These are phyloP conservation scores for Cystobasidium tubakii DNA, from an alignment of 768 basidiomycete genomes.

Conservation along the genomic window DNA sequence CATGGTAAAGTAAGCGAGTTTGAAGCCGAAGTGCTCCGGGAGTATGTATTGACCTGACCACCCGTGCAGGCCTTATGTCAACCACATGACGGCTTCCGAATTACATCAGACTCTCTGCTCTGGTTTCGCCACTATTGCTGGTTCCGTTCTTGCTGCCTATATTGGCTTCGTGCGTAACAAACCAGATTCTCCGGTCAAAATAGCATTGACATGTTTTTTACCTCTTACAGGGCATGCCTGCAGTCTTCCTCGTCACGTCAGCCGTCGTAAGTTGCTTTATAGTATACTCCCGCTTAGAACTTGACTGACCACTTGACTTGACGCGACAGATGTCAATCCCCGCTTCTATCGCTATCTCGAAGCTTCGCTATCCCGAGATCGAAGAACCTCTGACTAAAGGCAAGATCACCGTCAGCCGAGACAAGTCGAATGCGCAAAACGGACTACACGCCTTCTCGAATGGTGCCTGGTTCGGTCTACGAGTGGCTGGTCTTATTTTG, in stretches of 20 bases:
- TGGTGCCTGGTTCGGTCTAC: conserved; percentile 49
- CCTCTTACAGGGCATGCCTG: conserved; percentile 46
- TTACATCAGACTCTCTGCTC: conserved; percentile 37
- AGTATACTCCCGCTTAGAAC: background rate
- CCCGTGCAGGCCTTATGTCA: conserved; percentile 42
- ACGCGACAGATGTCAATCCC: conserved; percentile 93
- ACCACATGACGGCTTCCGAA: conserved; percentile 68
- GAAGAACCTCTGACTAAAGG: conserved; percentile 84
- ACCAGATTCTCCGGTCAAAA: background rate
- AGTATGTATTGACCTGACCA: conserved; percentile 49
- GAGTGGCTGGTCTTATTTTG: conserved; percentile 38
- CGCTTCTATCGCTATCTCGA: conserved; percentile 85
- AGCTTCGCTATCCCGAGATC: conserved; percentile 73
- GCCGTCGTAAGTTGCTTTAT: conserved; percentile 20
- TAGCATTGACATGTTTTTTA: background rate
- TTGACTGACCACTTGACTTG: conserved; percentile 57
- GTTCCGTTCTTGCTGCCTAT: conserved; percentile 79
- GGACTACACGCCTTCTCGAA: conserved; percentile 76
- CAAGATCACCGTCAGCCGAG: conserved; percentile 70
- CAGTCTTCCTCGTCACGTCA: conserved; percentile 53
- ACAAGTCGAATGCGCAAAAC: conserved; percentile 63
- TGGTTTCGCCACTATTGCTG: conserved; percentile 85
- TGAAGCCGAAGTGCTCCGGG: conserved; percentile 62
- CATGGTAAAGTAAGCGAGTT: conserved; percentile 55
- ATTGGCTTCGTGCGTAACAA: conserved; percentile 53